A percentile compares a stretch with the other conserved stretches of the same genome.
These are phyloP conservation scores for Vaccinium vitisidaea DNA, from an alignment of 148 eudicot genomes.

Conservation along the genomic window DNA sequence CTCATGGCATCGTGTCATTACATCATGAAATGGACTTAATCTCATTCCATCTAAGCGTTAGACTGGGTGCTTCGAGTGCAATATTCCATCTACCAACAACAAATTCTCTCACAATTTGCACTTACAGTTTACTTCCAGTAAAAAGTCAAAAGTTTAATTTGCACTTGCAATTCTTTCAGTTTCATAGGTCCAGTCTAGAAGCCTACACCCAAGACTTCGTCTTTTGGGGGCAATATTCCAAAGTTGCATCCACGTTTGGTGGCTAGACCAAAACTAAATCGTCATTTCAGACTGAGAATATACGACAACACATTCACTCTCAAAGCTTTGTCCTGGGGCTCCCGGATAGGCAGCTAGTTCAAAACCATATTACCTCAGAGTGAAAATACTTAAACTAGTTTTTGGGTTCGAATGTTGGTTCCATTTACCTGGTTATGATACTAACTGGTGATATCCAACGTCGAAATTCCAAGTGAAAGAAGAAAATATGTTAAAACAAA, in stretches of 20 bases:
- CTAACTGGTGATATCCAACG: neutral
- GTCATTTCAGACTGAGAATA: neutral
- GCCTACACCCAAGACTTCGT: neutral
- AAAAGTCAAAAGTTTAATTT: neutral
- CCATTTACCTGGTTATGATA: neutral
- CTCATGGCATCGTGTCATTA: neutral
- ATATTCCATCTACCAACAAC: neutral
- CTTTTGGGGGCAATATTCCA: neutral
- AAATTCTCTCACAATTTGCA: neutral
- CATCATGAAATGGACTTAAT: neutral
- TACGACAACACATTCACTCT: neutral
- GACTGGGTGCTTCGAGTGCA: neutral
- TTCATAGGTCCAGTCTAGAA: neutral
- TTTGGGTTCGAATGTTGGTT: neutral
- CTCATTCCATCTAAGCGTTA: neutral
- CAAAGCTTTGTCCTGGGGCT: neutral
- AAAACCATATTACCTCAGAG: neutral
- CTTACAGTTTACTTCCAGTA: neutral
- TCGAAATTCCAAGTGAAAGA: neutral
- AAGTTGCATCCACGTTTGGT: neutral
- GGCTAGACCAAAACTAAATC: neutral
- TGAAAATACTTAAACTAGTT: neutral
- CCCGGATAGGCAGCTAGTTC: neutral
- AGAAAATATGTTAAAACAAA: neutral
- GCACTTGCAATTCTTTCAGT: neutral